Base-by-base conservation (phyloP, 257 asterid genomes). In the Nicotiana paniculata region DNA sequence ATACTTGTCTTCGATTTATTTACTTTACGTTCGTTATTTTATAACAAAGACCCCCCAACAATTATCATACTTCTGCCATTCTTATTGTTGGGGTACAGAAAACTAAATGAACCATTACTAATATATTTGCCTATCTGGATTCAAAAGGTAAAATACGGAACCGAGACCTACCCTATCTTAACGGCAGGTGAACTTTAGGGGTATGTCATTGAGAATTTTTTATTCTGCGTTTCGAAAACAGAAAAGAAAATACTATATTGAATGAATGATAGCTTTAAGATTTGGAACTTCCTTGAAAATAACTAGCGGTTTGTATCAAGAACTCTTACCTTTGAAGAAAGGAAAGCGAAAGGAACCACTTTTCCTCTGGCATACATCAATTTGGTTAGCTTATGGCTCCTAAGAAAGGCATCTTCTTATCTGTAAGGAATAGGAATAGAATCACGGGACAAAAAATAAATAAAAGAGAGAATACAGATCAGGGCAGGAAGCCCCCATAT, bases 381-480 rank as follows among this genome's bases (percentile, higher is more conserved):
- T 63, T 74, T 13, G 79, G 26, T 74, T 48, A 26, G 43, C 79
- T 74, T 74, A 74, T 51, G 79, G 5, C 62, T 74, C 62, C 63
- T 32, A 68, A 21, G 83, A 66, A 77, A 85, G 67, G 81, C 87
- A 86, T 87, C 85, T 81, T 69, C 81, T 48, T 81, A 81, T 82
- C 85, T 80, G 53, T 43, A 75, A 62, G 75, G 82, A 58, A 53
- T 9, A 39, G 63, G 86, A 83, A 86, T 76, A 80, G 72, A 89
- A 90, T 85, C 90, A 61, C 76, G 66, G 65, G 39, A 30, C 70
- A 77, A 81, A 59, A 77, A 81, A 59, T 83, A 57, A 43, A 30
- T 4, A 24, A 58, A 26, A 21, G 69, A 21, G 26, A 53, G 33
- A 48, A 26, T 74, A 48, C 16, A 74, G 43, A 74, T 26, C 43